Evolutionary conservation across 345 rosid species (phyloP).

Genomic region (Populus ilicifolia): DNA sequence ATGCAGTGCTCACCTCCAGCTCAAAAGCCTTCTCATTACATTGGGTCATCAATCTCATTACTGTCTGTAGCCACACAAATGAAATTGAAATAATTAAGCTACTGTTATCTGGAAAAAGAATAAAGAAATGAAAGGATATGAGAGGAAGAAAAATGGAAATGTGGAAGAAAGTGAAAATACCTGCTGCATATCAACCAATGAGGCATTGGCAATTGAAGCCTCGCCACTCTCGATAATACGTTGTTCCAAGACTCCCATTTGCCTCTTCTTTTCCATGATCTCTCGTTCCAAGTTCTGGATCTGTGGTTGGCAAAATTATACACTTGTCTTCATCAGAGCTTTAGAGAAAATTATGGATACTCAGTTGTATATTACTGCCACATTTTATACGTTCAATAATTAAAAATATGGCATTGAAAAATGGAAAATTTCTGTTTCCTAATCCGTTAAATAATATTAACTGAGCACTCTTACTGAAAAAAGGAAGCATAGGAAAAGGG

Average conservation of each 20-base stretch:
- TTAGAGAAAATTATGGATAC: neutral
- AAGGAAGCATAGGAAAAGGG: neutral
- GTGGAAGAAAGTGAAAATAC: constrained; percentile 33
- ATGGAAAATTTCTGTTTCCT: neutral
- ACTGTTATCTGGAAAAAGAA: neutral
- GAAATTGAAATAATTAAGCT: constrained; percentile 15
- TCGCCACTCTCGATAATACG: constrained; percentile 87
- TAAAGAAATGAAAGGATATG: neutral
- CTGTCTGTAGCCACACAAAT: constrained; percentile 56
- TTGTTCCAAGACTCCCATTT: constrained; percentile 80
- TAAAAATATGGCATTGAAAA: neutral
- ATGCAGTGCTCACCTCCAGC: constrained; percentile 63
- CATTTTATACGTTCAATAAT: constrained; percentile 2
- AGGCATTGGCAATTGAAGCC: constrained; percentile 88
- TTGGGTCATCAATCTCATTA: constrained; percentile 86
- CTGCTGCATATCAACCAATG: constrained; percentile 96
- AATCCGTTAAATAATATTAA: neutral
- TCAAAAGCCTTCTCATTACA: constrained; percentile 95
- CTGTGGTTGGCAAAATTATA: constrained; percentile 36
- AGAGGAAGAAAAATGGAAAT: neutral
- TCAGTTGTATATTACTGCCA: neutral
- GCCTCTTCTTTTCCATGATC: constrained; percentile 86
- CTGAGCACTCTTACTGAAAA: neutral
- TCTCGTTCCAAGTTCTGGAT: constrained; percentile 78
- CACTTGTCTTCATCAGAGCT: constrained; percentile 3